A percentile compares a stretch with the other conserved stretches of the same genome.
Conservation (phyloP, 805 yeast species). For the Starmerella cellae region DNA sequence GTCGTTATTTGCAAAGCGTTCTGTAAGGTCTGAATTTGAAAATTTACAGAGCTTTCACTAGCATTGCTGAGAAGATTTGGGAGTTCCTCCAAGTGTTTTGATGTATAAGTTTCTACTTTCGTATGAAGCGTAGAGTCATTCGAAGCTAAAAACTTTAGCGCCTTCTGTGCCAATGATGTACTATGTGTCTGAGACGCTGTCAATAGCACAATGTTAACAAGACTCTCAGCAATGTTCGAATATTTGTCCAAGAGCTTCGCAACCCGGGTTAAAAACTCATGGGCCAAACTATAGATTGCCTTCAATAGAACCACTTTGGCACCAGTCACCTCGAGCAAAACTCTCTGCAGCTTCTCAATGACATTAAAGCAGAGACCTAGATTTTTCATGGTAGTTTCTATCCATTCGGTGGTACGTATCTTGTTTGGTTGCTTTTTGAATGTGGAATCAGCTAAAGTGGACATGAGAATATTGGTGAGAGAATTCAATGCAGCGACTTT, state of each 20-base stretch:
- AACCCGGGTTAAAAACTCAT: not conserved
- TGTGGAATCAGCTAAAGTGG: conserved; percentile 2
- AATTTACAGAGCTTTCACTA: conserved; percentile 4
- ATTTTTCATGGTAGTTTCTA: conserved; percentile 3
- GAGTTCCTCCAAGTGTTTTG: conserved; percentile 6
- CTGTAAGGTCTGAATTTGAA: conserved; percentile 6
- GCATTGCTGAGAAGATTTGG: conserved; percentile 8
- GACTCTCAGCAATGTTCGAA: not conserved
- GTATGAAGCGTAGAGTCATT: not conserved
- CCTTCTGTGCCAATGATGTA: not conserved
- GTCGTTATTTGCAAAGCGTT: not conserved
- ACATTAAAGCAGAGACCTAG: conserved; percentile 2
- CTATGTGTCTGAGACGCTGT: conserved; percentile 4
- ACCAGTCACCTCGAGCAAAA: conserved; percentile 1
- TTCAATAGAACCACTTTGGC: conserved; percentile 6
- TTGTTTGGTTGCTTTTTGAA: not conserved
- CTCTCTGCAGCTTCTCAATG: conserved; percentile 1
- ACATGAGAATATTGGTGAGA: conserved; percentile 2
- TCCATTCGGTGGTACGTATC: conserved; percentile 10
- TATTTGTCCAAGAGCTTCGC: not conserved
- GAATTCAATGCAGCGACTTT: conserved; percentile 9
- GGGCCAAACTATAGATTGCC: conserved; percentile 5
- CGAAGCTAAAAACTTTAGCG: not conserved
- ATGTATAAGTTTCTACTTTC: not conserved
- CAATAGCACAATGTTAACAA: conserved; percentile 8